Evolutionary conservation across 1,139 yeast species (phyloP).

Genomic region (Candida frijolesensis): DNA sequence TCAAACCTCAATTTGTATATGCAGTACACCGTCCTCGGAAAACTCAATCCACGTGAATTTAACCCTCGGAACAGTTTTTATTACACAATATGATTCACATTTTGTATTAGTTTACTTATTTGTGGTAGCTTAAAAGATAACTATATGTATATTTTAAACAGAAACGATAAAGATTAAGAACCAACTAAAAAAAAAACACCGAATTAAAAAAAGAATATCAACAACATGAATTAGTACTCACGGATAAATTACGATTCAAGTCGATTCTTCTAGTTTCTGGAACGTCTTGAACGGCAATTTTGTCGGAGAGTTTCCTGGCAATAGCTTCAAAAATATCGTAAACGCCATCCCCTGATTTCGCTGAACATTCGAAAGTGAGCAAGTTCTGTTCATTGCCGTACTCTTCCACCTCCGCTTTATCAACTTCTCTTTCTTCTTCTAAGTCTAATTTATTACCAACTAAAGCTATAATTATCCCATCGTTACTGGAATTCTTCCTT

Average conservation of each 20-base stretch:
- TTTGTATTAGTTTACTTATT: not conserved
- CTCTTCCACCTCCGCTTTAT: constrained; percentile 35
- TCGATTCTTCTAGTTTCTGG: constrained; percentile 34
- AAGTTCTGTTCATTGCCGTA: constrained; percentile 33
- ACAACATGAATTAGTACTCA: constrained; percentile 31
- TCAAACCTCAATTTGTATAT: not conserved
- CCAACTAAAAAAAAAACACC: not conserved
- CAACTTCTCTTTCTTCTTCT: constrained; percentile 51
- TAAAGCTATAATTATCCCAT: constrained; percentile 79
- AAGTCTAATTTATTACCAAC: constrained; percentile 90
- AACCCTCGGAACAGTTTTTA: not conserved
- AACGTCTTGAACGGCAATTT: constrained; percentile 41
- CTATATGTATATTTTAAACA: not conserved
- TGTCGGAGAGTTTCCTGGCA: constrained; percentile 36
- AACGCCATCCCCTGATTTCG: constrained; percentile 50
- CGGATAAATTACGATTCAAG: constrained; percentile 31
- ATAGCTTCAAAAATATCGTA: constrained; percentile 44
- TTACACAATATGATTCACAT: not conserved
- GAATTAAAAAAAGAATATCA: not conserved
- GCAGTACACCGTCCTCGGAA: too few relatives aligned
- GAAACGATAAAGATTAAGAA: not conserved
- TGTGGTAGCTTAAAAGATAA: not conserved
- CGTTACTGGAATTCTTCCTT: constrained; percentile 75
- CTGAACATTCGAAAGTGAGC: constrained; percentile 44
- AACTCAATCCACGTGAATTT: too few relatives aligned